Evolutionary conservation across 106 monocot species (phyloP).

Genomic region (Agapanthus africanus): DNA sequence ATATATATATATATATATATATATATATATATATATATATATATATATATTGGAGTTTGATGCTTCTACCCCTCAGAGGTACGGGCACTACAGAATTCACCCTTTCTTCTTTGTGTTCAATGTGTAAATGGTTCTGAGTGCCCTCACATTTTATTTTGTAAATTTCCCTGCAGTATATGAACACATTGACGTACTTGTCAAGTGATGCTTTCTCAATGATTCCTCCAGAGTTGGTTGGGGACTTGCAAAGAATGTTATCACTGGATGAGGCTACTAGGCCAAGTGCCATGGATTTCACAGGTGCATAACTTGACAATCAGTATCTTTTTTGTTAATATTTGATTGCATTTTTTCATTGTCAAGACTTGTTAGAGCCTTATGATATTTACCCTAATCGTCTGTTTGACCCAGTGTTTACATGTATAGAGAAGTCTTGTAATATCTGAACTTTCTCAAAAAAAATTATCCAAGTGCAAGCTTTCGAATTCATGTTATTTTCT

Average conservation of each 20-base stretch:
- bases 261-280: conserved; percentile 67
- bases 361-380: background rate
- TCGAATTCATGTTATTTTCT: background rate
- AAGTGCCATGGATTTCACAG: conserved; percentile 80
- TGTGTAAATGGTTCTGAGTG: background rate
- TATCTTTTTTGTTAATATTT: background rate
- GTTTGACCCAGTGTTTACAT: background rate
- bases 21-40: no score
- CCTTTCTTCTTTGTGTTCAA: background rate
- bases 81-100: no score
- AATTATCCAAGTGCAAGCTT: background rate
- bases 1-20: no score
- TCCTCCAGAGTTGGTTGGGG: conserved; percentile 68
- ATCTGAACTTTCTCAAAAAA: background rate
- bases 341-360: background rate
- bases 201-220: conserved; percentile 80
- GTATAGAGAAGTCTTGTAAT: background rate
- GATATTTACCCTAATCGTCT: background rate
- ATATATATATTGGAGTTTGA: no score
- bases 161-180: conserved; percentile 68
- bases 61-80: no score
- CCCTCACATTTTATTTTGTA: background rate
- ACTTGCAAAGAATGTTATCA: conserved; percentile 84
- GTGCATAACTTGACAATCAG: conserved; percentile 26
- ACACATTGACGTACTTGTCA: conserved; percentile 76